Percentiles rank a stretch among this genome's conserved stretches.
These are phyloP conservation scores for Capsicum chinense DNA, from an alignment of 257 asterid species.

Conservation along the genomic window DNA sequence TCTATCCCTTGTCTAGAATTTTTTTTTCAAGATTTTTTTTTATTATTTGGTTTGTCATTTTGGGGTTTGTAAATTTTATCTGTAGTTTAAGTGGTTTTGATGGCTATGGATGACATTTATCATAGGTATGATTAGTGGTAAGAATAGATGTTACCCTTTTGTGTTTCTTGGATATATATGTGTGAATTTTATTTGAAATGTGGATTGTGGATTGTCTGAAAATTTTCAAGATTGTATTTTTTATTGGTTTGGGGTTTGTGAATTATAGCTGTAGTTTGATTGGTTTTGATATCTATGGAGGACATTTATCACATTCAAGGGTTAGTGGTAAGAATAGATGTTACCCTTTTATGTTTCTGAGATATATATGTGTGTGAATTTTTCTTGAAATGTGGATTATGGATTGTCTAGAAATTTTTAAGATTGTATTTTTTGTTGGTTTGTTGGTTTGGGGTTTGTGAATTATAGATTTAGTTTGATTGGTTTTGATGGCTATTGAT, in stretches of 20 bases:
- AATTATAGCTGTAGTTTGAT: background rate
- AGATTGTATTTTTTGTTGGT: background rate
- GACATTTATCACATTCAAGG: conserved; percentile 27
- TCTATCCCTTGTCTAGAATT: conserved; percentile 25
- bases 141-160: too few relatives aligned
- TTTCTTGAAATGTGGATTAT: background rate
- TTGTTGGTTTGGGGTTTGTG: background rate
- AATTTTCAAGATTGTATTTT: background rate
- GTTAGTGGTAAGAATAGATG: conserved; percentile 25
- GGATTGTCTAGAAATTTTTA: background rate
- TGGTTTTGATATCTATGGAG: conserved; percentile 16
- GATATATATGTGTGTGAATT: background rate
- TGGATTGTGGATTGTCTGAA: too few relatives aligned
- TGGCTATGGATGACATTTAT: too few relatives aligned
- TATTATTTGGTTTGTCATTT: too few relatives aligned
- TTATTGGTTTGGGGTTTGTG: background rate
- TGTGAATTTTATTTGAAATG: too few relatives aligned
- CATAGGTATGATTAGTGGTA: too few relatives aligned
- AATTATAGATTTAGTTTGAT: background rate
- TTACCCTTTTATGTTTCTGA: background rate
- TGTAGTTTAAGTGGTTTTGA: too few relatives aligned
- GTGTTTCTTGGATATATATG: too few relatives aligned
- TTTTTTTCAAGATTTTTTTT: background rate
- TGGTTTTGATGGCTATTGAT: conserved; percentile 22
- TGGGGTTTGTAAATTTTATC: too few relatives aligned